Evolutionary conservation across 2,329 filamentous ascomycete species (phyloP), one percentile per base, ranked within the genome.

Genomic region (Beauveria varroae): DNA sequence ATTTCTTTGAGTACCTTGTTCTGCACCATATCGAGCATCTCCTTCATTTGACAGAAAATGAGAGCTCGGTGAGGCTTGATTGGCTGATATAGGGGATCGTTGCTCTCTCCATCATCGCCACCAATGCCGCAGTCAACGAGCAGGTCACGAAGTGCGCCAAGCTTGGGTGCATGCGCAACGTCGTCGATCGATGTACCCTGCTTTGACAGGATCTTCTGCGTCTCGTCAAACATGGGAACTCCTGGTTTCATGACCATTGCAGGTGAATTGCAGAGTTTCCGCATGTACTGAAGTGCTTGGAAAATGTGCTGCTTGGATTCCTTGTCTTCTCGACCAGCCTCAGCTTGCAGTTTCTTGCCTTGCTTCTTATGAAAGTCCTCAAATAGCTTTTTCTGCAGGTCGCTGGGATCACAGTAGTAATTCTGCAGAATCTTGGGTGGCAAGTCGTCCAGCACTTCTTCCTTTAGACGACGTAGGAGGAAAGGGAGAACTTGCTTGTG

Each of bases 41-140:
- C 95, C 76, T 99, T 99, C 91, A 99, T 97, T 73, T 99, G 95
- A 70, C 95, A 99, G 81, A 99, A 99, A 67, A 99, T 89, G 30
- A 99, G 84, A 0, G 95, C 96, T 50, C 95, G 90, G 72, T 99
- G 95, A 34, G 93, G 95, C 64, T 95, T 96, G 72, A 99, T 96
- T 46, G 93, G 96, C 73, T 91, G 83, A 69, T 86, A 86, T 18
- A 86, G 76, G 2, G 83, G 83, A 63, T 86, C 83, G 57, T 78
- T 83, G 1, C 77, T 75, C 57, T 84, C 82, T n/a, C 77, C 77
- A 18, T 85, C 83, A 64, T 92, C 87, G 44, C 89, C 83, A 37
- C 95, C 95, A 69, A 99, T 99, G 62, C 96, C 96, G 69, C 95
- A 99, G 76, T 99, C 96, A n/a, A 98, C 85, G n/a, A 99, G 79